Evolutionary conservation across 306 rosid genomes (phyloP).

Genomic region (Cyamopsis tetragonoloba): DNA sequence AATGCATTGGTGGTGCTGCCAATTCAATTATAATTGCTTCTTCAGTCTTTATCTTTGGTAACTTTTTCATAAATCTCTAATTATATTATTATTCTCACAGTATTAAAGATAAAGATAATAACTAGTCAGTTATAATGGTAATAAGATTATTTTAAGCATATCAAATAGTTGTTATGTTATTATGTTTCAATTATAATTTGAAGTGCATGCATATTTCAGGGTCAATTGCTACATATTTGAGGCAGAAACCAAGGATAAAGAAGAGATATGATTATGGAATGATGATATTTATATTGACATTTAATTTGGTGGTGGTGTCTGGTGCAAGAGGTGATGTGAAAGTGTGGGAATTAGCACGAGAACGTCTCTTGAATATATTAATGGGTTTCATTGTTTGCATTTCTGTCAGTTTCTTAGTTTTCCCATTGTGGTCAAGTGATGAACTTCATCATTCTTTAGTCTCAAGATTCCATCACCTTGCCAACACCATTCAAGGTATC

Average conservation of each 20-base stretch:
- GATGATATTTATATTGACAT: slow-evolving; percentile 69
- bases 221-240: slow-evolving; percentile 46
- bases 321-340: slow-evolving; percentile 43
- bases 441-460: slow-evolving; percentile 69
- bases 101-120: too few relatives aligned
- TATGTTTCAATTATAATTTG: too few relatives aligned
- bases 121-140: too few relatives aligned
- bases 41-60: slow-evolving; percentile 61
- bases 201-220: slow-evolving; percentile 39
- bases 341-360: slow-evolving; percentile 56
- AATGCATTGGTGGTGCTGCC: slow-evolving; percentile 51
- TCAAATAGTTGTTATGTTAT: too few relatives aligned
- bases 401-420: slow-evolving; percentile 53
- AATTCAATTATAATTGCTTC: slow-evolving; percentile 44
- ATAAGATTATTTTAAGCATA: too few relatives aligned
- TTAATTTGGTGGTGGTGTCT: slow-evolving; percentile 74
- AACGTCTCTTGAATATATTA: slow-evolving; percentile 58
- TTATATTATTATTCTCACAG: too few relatives aligned
- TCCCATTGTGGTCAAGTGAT: slow-evolving; percentile 85
- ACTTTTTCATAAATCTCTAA: neutral
- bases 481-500: slow-evolving; percentile 60
- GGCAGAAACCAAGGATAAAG: slow-evolving; percentile 61
- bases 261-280: slow-evolving; percentile 77
- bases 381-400: slow-evolving; percentile 69
- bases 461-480: slow-evolving; percentile 52